Percentiles rank a stretch among this genome's conserved stretches.
Evolutionary conservation across 2,329 filamentous ascomycete genomes (phyloP).

Genomic region (Cladosporium sp.): DNA sequence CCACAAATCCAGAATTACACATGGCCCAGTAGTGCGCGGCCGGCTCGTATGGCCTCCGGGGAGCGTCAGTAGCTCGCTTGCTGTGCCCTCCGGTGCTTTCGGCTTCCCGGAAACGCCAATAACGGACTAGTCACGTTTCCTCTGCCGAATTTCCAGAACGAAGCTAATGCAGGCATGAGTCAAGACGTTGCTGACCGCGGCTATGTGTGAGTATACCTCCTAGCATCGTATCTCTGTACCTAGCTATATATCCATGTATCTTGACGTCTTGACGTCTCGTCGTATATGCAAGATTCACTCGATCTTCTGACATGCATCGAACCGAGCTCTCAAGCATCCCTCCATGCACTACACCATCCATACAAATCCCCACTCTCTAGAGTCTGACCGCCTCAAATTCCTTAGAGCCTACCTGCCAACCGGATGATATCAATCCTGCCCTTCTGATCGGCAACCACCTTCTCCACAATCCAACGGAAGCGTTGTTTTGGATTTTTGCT

Average conservation of each 20-base stretch:
- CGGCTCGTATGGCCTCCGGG: slow-evolving; percentile 5
- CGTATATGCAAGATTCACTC: neutral
- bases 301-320: neutral
- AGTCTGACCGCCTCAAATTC: neutral
- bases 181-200: neutral
- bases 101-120: neutral
- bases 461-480: neutral
- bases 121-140: neutral
- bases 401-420: too few relatives aligned
- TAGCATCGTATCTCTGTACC: neutral
- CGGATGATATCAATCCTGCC: neutral
- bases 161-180: neutral
- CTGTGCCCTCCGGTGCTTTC: neutral
- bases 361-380: neutral
- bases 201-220: neutral
- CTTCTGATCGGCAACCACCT: neutral
- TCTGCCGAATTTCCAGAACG: slow-evolving; percentile 12
- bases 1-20: neutral
- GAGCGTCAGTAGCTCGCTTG: neutral
- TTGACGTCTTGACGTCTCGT: neutral
- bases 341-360: neutral
- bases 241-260: neutral
- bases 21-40: neutral
- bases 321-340: neutral
- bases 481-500: neutral